Base-by-base conservation (phyloP, 164 flowering plant species). In the Vitis amurensis region DNA sequence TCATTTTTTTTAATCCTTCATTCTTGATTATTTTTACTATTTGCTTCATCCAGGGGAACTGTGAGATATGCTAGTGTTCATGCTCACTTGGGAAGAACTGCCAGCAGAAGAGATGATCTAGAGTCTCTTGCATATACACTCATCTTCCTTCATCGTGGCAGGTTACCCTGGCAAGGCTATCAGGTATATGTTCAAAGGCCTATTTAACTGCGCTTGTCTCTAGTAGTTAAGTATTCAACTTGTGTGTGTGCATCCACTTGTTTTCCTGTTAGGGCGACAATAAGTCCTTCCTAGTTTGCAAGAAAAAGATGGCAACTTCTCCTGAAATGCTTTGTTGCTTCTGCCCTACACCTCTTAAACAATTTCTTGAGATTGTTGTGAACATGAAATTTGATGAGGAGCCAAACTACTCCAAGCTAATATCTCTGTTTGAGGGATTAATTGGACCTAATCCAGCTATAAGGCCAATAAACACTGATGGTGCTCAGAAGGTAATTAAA, bases 31-130 rank as follows among this genome's bases (percentile, higher is more conserved):
- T 9, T 29, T 73, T 70, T 67, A 19, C 27, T 12, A 53, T 72
- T 63, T 56, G 52, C 31, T 71, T 72, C 68, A 8, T 55, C 23
- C 68, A 92, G 98, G 76, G 98, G 98, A 73, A 91, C 98, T 64
- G 92, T 91, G 65, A 84, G 96, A 55, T 92, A 92, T 86, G 96
- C 98, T 12, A 91, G 98, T 79, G 96, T 82, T 73, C 96, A 92
- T 87, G 98, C 98, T 7, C 98, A 92, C 71, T 79, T 92, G 71
- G 98, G 98, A 72, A 89, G 98, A 86, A 91, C 93, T 71, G 98
- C 96, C 17, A 92, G 98, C 72, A 86, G 98, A 77, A 88, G 98
- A 77, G 98, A 92, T 77, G 98, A 92, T 83, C 85, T 92, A n/a
- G 98, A 92, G 74, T 92, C 98, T 69, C 93, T 92, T 78, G 96